A percentile compares a stretch with the other conserved stretches of the same genome.
These are phyloP conservation scores for Hypomyces rosellus DNA, from an alignment of 2,329 filamentous ascomycete species.

Conservation along the genomic window DNA sequence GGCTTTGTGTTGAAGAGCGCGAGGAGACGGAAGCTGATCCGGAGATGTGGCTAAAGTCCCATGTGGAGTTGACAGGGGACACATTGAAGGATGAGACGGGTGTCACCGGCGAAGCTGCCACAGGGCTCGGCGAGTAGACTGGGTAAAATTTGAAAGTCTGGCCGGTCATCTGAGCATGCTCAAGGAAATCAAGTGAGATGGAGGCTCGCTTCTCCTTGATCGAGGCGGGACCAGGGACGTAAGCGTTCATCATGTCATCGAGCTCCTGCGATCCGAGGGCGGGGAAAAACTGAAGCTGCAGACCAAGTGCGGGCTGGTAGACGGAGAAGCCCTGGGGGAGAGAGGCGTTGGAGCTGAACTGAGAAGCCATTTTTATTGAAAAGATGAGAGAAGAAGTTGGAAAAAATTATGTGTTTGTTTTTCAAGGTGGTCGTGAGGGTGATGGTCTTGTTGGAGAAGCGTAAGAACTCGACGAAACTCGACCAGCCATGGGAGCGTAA, in stretches of 20 bases:
- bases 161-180: constrained; percentile 46
- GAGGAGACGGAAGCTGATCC: constrained; percentile 25
- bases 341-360: constrained; percentile 15
- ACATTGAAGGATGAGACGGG: constrained; percentile 41
- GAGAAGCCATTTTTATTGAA: constrained; percentile 21
- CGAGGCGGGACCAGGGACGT: constrained; percentile 46
- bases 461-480: neutral
- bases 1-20: constrained; percentile 21
- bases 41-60: constrained; percentile 36
- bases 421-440: neutral
- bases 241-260: constrained; percentile 52
- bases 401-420: constrained; percentile 8
- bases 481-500: constrained; percentile 11
- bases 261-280: constrained; percentile 56
- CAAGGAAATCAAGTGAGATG: constrained; percentile 54
- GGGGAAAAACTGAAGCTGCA: constrained; percentile 59
- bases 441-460: neutral
- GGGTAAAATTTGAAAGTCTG: constrained; percentile 57
- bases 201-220: constrained; percentile 53
- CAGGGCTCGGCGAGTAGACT: constrained; percentile 33
- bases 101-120: constrained; percentile 38
- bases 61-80: constrained; percentile 44
- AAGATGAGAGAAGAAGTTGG: neutral
- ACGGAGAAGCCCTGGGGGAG: constrained; percentile 50
- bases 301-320: constrained; percentile 52